phyloP scores from a whole-genome alignment of 345 rosid species.

The Eucalyptus microcorys region DNA sequence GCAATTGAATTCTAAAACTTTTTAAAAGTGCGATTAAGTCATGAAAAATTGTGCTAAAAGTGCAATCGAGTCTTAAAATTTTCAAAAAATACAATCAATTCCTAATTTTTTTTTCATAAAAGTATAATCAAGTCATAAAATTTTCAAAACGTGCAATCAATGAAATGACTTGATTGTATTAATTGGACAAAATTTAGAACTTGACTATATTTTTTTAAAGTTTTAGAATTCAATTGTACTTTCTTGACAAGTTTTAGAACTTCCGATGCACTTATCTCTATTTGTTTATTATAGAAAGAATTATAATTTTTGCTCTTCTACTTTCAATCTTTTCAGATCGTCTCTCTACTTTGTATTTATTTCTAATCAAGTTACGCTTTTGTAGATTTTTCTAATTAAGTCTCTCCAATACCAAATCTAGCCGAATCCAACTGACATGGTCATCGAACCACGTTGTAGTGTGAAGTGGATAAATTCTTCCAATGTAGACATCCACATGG shows the following conservation, averaged over 20 bases:
- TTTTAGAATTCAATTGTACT: no score
- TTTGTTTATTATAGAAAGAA: no score
- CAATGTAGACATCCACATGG: not conserved
- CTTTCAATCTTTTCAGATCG: not conserved
- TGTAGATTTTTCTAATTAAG: not conserved
- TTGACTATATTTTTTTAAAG: no score
- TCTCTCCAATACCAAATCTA: not conserved
- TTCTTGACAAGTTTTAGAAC: no score
- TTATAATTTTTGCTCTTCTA: not conserved
- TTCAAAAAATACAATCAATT: no score
- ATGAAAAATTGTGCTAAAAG: no score
- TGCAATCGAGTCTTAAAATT: accelerated
- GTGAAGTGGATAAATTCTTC: not conserved
- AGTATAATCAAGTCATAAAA: accelerated
- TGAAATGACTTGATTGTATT: accelerated
- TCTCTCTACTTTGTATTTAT: not conserved
- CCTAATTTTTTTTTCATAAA: no score
- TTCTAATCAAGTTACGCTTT: not conserved
- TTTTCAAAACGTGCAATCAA: accelerated
- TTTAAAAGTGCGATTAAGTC: accelerated
- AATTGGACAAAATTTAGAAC: no score
- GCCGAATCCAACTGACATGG: not conserved
- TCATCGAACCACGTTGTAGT: not conserved
- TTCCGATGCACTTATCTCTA: no score
- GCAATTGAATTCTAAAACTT: accelerated